These are phyloP conservation scores for Boletus patriciae DNA, from an alignment of 768 basidiomycete species.

Conservation along the genomic window DNA sequence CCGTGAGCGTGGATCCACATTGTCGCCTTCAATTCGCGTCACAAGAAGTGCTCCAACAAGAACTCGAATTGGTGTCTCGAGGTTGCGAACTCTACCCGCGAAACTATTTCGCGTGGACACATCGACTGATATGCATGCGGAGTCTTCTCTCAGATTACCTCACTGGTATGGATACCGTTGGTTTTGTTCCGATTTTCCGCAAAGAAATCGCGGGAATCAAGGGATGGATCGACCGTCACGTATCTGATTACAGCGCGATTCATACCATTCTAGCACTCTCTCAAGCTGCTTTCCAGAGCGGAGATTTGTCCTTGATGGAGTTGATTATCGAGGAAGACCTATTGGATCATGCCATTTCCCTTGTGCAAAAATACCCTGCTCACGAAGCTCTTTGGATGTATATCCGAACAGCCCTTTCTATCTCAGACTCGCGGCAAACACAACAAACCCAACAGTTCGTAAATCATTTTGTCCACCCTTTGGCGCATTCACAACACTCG, in stretches of 20 bases:
- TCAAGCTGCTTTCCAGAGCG: slow-evolving; percentile 9
- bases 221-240: slow-evolving; percentile 60
- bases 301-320: slow-evolving; percentile 3
- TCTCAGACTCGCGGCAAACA: not conserved
- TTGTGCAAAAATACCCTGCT: slow-evolving; percentile 51
- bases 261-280: slow-evolving; percentile 51
- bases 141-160: slow-evolving; percentile 23
- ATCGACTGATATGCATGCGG: slow-evolving; percentile 54
- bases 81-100: slow-evolving; percentile 66
- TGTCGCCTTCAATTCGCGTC: slow-evolving; percentile 26
- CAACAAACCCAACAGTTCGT: slow-evolving; percentile 9
- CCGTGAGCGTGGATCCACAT: not conserved
- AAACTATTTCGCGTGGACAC: slow-evolving; percentile 74
- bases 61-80: slow-evolving; percentile 46
- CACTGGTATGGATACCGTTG: slow-evolving; percentile 11
- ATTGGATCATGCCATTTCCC: slow-evolving; percentile 45
- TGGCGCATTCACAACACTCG: not conserved
- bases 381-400: slow-evolving; percentile 70
- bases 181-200: slow-evolving; percentile 35
- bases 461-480: slow-evolving; percentile 18
- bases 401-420: slow-evolving; percentile 8
- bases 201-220: slow-evolving; percentile 40
- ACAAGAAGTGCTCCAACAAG: slow-evolving; percentile 40
- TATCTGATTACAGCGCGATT: slow-evolving; percentile 66
- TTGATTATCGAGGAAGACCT: slow-evolving; percentile 4